Evolutionary conservation across 352 stramenopile genomes (phyloP), one percentile per base, ranked within the genome.

Genomic region (Phytophthora sojae): DNA sequence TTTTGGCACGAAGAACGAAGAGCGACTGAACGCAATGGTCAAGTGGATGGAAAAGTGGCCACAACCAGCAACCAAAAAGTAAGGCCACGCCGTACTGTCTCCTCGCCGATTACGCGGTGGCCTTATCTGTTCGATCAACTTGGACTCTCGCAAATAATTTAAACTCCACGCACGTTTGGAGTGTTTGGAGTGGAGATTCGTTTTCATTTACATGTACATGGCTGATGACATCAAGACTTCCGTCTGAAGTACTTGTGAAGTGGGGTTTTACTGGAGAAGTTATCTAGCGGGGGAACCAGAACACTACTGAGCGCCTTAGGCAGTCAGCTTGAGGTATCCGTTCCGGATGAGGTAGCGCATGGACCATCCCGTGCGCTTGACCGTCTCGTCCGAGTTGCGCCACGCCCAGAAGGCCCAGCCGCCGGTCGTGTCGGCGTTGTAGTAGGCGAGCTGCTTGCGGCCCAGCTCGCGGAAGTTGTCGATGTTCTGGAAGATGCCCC

Each of bases 331-430:
- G 19, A 80, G 61, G 19, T 71, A 72, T 4, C 69, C 55, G 23
- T 58, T 61, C 25, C 65, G 66, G 32, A 86, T 62, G 23, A 82
- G 49, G 11, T 69, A 57, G 3, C 76, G 70, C 66, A 83, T 73
- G 8, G 66, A 78, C 79, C 79, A 86, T n/a, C 79, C 79, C 29
- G 75, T 81, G 8, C 75, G 72, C 42, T 77, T 75, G 15, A 62
- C 53, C 23, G 61, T 59, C 14, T 81, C 75, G 35, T 88, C 81
- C 29, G 76, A 81, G 65, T 84, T 72, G 11, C 61, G 75, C 80
- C 80, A 90, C 25, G 80, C 68, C 80, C 82, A 90, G 47, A 88
- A 86, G 0, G 77, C 50, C 77, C 79, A 89, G 14, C 80, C 82
- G 30, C 69, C 69, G 0, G 63, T 64, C n/a, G 55, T 39, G 9